phyloP scores from a whole-genome alignment of 228 moss, liverwort and hornwort genomes.

The Sphagnum fallax region DNA sequence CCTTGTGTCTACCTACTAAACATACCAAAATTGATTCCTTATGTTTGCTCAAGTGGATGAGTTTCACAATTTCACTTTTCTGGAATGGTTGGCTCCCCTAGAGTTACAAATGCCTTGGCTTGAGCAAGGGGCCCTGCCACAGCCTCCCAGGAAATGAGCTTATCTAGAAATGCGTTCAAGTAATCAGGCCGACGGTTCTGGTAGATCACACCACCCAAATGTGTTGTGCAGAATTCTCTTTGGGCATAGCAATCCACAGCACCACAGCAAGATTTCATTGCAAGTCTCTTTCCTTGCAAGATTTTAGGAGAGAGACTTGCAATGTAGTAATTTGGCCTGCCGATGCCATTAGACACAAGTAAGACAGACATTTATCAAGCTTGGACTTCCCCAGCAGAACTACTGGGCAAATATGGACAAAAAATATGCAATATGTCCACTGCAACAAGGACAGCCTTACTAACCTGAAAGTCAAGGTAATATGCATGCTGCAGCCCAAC shows the following conservation, averaged over 20 bases:
- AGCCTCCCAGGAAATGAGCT: conserved; percentile 69
- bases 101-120: conserved; percentile 70
- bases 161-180: conserved; percentile 45
- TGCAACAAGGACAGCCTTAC: background rate
- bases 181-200: conserved; percentile 79
- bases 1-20: no score
- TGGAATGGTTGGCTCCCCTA: conserved; percentile 73
- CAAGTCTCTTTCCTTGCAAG: background rate
- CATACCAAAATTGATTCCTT: no score
- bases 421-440: no score
- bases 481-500: conserved; percentile 65
- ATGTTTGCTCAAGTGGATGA: no score
- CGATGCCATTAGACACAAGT: background rate
- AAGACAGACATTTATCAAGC: background rate
- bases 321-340: background rate
- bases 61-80: conserved; percentile 16
- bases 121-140: conserved; percentile 51
- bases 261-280: background rate
- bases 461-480: conserved; percentile 75
- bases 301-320: background rate
- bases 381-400: background rate
- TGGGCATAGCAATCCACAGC: background rate
- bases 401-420: no score
- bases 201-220: background rate
- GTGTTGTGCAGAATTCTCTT: background rate